phyloP scores from a whole-genome alignment of 208 protist species.

The Leishmania mexicana region DNA sequence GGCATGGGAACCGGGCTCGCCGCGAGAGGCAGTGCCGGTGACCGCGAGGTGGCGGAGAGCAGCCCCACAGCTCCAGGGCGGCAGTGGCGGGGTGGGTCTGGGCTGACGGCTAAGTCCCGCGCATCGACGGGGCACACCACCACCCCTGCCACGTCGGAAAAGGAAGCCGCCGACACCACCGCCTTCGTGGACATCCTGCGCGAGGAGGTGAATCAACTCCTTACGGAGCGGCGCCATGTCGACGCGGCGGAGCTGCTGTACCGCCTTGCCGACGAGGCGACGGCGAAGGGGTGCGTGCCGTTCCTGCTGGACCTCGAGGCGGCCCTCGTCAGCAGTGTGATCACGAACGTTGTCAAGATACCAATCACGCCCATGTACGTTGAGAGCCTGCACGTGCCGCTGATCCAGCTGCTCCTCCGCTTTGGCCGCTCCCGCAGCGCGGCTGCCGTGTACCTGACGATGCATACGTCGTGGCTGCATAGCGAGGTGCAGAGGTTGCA shows the following conservation, averaged over 20 bases:
- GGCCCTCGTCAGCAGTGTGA: constrained; percentile 54
- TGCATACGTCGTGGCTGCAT: constrained; percentile 78
- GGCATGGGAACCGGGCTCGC: constrained; percentile 11
- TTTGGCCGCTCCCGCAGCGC: constrained; percentile 70
- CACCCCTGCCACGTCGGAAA: constrained; percentile 14
- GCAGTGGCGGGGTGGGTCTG: neutral
- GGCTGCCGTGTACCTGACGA: constrained; percentile 48
- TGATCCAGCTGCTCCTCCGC: constrained; percentile 76
- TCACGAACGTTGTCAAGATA: constrained; percentile 45
- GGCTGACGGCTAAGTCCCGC: neutral
- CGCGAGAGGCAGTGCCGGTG: constrained; percentile 14
- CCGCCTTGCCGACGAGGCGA: constrained; percentile 55
- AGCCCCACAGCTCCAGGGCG: constrained; percentile 3
- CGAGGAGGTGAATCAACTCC: constrained; percentile 67
- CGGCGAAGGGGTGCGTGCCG: constrained; percentile 56
- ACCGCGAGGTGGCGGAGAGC: constrained; percentile 2
- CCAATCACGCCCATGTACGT: constrained; percentile 71
- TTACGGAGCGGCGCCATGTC: constrained; percentile 67
- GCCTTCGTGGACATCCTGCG: constrained; percentile 69
- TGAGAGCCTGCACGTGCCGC: constrained; percentile 81
- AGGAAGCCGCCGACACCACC: constrained; percentile 42
- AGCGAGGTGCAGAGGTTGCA: constrained; percentile 73
- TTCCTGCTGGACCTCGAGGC: constrained; percentile 73
- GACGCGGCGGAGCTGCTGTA: constrained; percentile 77
- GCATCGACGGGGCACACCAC: neutral